Evolutionary conservation across 2,329 filamentous ascomycete species (phyloP), one percentile per base, ranked within the genome.

Genomic region (Phialemoniopsis sp.): DNA sequence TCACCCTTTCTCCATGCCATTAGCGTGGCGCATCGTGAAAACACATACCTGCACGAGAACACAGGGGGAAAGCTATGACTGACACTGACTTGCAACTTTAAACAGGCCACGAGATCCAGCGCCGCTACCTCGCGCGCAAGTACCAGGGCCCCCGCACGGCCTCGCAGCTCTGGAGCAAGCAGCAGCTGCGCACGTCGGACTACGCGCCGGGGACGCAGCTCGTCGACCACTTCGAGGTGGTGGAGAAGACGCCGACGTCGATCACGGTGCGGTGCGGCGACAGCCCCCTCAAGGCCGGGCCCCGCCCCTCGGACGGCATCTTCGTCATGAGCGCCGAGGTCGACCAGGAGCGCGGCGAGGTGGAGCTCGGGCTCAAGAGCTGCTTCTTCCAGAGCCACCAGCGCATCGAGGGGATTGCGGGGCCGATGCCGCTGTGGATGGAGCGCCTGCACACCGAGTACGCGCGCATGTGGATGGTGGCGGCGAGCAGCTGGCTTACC

Each of bases 151-250:
- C 76, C 8, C 66, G 73, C 30, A 84, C 80, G 0, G 64, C 70
- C 3, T 52, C 65, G 34, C 78, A 86, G 46, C 71, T 87, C 2
- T 87, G 83, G 80, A 69, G 72, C 3, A 63, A 57, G 4, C 59
- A 70, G 10, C 68, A 81, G 37, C 70, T 87, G 2, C 56, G 67
- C 6, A 49, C 60, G n/a, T 78, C 68, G 41, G 67, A 49, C 9
- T 87, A 87, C 54, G 72, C 80, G 15, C 66, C 72, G 30, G 82
- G 82, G 28, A 84, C 82, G 1, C 55, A 68, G 31, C 74, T 87
- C 41, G 84, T 78, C 4, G 81, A 87, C 54, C 83, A 87, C 58
- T 87, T 87, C 53, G 80, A 87, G 56, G 81, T 87, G 0, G 64
- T 87, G 1, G 75, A 80, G 38, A 82, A 82, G 60, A 80, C 75